Conservation (phyloP, 192 early-diverging fungal species). For the Phycomyces blakesleeanus region DNA sequence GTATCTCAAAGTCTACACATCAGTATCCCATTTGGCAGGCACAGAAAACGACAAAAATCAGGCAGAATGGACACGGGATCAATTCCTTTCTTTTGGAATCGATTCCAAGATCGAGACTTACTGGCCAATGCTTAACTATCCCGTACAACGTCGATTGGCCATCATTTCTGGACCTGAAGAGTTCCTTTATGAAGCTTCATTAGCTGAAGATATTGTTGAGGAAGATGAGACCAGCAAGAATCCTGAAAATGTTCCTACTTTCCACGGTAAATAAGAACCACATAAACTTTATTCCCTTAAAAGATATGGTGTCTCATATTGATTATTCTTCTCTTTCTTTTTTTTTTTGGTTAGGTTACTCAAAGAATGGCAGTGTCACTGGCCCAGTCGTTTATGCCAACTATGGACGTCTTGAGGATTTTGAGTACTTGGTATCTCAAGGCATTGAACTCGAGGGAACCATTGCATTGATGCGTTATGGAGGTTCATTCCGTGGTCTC, state of each 20-base stretch:
- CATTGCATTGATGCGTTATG: conserved; percentile 60
- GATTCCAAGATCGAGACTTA: conserved; percentile 56
- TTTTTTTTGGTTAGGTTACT: conserved; percentile 26
- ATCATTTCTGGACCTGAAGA: conserved; percentile 44
- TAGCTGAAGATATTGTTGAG: conserved; percentile 53
- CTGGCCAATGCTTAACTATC: conserved; percentile 56
- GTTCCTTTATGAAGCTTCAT: conserved; percentile 47
- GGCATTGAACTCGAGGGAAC: conserved; percentile 47
- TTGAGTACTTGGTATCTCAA: conserved; percentile 36
- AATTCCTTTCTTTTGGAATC: conserved; percentile 51
- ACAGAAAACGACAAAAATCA: conserved; percentile 41
- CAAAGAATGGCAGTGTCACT: conserved; percentile 55
- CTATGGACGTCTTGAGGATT: conserved; percentile 59
- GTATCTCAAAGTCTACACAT: conserved; percentile 51
- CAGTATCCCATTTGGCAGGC: conserved; percentile 56
- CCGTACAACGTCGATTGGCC: conserved; percentile 47
- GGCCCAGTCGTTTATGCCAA: conserved; percentile 63
- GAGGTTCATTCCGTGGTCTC: conserved; percentile 50
- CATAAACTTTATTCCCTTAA: neutral
- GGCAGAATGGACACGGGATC: conserved; percentile 52
- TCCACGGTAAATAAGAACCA: conserved; percentile 42
- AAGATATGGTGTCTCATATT: too few species aligned
- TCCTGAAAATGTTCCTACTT: conserved; percentile 56
- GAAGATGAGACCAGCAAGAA: conserved; percentile 54
- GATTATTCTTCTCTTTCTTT: conserved; percentile 1